Evolutionary conservation across 768 basidiomycete species (phyloP).

Genomic region (Mycena albidolilacea): DNA sequence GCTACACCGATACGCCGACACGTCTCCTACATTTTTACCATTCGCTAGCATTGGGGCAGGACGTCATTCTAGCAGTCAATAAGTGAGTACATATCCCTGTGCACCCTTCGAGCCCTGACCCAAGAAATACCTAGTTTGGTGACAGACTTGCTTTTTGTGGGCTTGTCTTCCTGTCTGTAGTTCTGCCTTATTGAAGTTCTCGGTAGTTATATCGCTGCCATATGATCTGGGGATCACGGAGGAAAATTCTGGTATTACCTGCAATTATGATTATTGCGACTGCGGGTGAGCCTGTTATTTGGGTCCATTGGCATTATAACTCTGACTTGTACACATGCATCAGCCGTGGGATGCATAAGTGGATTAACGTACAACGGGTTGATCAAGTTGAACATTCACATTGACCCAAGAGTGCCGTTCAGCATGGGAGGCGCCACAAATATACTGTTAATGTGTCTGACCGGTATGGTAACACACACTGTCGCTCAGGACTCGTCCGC

Average conservation of each 20-base stretch:
- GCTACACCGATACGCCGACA: neutral
- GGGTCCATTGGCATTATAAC: neutral
- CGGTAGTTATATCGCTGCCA: slow-evolving; percentile 17
- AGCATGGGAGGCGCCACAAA: slow-evolving; percentile 13
- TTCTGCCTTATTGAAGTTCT: neutral
- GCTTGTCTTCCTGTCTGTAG: neutral
- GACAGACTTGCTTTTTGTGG: slow-evolving; percentile 22
- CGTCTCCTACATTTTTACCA: slow-evolving; percentile 8
- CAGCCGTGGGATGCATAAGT: slow-evolving; percentile 17
- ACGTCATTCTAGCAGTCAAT: slow-evolving; percentile 16
- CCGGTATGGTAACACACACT: neutral
- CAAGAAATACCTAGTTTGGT: neutral
- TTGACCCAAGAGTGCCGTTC: slow-evolving; percentile 19
- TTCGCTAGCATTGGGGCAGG: slow-evolving; percentile 11
- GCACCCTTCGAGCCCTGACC: neutral
- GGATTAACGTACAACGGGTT: slow-evolving; percentile 11
- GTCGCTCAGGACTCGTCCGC: neutral
- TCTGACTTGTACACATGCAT: neutral
- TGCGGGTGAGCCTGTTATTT: neutral
- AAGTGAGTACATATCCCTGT: slow-evolving; percentile 7
- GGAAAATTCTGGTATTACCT: slow-evolving; percentile 8
- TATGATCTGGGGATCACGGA: slow-evolving; percentile 25
- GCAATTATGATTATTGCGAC: slow-evolving; percentile 1
- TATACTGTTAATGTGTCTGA: slow-evolving; percentile 13
- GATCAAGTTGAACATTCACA: neutral